Conservation (phyloP, 2,329 filamentous ascomycete species). For the Verticillium nubilum region DNA sequence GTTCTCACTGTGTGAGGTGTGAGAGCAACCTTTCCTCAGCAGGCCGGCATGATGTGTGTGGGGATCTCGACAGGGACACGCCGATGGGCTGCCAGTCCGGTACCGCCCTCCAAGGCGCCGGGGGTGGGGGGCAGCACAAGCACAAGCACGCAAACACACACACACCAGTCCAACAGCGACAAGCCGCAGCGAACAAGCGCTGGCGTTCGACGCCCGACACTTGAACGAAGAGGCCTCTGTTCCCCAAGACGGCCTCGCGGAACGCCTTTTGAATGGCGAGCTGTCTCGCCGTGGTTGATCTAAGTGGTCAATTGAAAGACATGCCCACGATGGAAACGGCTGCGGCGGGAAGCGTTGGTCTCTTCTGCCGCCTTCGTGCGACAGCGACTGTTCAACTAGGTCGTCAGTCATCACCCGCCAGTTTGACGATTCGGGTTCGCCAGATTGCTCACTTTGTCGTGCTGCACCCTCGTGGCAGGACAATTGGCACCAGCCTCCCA, state of each 20-base stretch:
- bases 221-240: too few relatives aligned
- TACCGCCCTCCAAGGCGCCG: neutral
- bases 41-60: neutral
- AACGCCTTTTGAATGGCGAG: neutral
- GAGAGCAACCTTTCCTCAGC: neutral
- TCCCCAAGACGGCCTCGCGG: too few relatives aligned
- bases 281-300: neutral
- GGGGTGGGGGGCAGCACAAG: neutral
- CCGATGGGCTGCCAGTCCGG: neutral
- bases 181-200: neutral
- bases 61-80: neutral
- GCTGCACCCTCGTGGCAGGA: neutral
- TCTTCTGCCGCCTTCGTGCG: neutral
- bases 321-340: neutral
- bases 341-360: neutral
- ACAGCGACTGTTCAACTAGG: neutral
- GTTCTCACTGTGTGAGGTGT: neutral
- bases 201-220: neutral
- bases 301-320: constrained; percentile 1
- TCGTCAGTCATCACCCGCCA: neutral
- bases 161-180: neutral
- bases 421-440: neutral
- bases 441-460: neutral
- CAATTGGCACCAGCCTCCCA: neutral
- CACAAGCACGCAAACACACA: neutral